These are phyloP conservation scores for Skeletonema menzelii DNA, from an alignment of 108 stramenopile species.

Conservation along the genomic window DNA sequence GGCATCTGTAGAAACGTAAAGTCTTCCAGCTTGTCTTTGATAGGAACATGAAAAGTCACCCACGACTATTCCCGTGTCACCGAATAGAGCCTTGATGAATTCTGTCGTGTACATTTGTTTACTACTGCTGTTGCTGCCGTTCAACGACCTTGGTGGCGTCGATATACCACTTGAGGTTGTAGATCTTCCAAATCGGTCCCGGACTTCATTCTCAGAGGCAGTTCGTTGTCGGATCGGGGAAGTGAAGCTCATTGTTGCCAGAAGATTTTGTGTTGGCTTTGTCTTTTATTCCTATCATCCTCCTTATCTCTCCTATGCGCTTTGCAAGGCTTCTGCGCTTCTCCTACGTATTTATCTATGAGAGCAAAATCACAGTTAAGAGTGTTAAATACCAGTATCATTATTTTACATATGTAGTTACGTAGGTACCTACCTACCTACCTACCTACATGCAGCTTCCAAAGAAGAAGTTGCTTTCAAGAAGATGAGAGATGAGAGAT, in stretches of 20 bases:
- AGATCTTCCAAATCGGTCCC: neutral
- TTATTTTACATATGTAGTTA: too few relatives aligned
- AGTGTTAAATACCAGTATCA: too few relatives aligned
- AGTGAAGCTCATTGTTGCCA: neutral
- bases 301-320: too few relatives aligned
- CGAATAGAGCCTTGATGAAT: constrained; percentile 55
- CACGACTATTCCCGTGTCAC: constrained; percentile 46
- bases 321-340: too few relatives aligned
- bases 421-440: too few relatives aligned
- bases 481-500: too few relatives aligned
- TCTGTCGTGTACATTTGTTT: constrained; percentile 40
- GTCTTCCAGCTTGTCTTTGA: constrained; percentile 57
- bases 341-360: too few relatives aligned
- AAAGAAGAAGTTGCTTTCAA: too few relatives aligned
- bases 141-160: neutral
- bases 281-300: too few relatives aligned
- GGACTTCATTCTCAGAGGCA: neutral
- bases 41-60: constrained; percentile 63
- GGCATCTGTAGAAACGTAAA: constrained; percentile 60
- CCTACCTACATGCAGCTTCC: too few relatives aligned
- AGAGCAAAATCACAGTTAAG: too few relatives aligned
- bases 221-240: neutral
- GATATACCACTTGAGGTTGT: neutral
- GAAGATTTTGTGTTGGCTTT: too few relatives aligned
- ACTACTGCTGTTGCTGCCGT: neutral